A percentile compares a stretch with the other conserved stretches of the same genome.
Conservation (phyloP, 2,329 filamentous ascomycete species). For the Microcyclosporella mali region DNA sequence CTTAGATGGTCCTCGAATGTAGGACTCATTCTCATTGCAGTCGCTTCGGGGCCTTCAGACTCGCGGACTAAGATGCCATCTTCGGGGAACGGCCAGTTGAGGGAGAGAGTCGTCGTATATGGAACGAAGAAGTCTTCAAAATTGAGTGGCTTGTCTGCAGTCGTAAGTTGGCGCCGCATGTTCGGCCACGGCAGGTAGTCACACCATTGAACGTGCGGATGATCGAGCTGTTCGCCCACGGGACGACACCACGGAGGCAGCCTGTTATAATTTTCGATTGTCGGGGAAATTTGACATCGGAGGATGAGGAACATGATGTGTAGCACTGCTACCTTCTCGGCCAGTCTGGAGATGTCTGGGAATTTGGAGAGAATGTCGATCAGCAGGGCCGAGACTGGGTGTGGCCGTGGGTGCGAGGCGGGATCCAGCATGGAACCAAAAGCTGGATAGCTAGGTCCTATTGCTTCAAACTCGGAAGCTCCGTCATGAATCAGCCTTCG, state of each 20-base stretch:
- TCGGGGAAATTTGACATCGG: constrained; percentile 74
- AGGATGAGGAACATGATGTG: constrained; percentile 84
- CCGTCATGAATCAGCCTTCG: constrained; percentile 61
- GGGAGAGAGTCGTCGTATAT: constrained; percentile 65
- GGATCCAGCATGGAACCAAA: constrained; percentile 74
- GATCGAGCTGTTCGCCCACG: constrained; percentile 57
- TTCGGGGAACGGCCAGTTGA: constrained; percentile 81
- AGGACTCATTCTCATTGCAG: constrained; percentile 71
- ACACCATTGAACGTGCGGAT: constrained; percentile 70
- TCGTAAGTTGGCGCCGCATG: constrained; percentile 61
- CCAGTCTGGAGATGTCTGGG: constrained; percentile 68
- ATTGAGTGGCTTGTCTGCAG: constrained; percentile 35
- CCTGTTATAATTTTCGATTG: constrained; percentile 69
- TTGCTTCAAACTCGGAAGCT: constrained; percentile 56
- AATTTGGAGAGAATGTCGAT: constrained; percentile 82
- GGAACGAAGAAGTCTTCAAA: constrained; percentile 82
- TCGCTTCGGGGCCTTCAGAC: constrained; percentile 23
- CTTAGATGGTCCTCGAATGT: constrained; percentile 77
- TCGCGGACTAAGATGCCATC: constrained; percentile 56
- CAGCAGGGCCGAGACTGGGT: constrained; percentile 77
- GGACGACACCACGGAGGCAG: constrained; percentile 70
- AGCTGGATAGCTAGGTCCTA: constrained; percentile 72
- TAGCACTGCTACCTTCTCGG: constrained; percentile 74
- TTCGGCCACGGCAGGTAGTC: constrained; percentile 74
- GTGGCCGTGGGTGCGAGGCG: constrained; percentile 36